These are phyloP conservation scores for Isoetes taiwanensis DNA, from an alignment of 75 land plant species.

Conservation along the genomic window DNA sequence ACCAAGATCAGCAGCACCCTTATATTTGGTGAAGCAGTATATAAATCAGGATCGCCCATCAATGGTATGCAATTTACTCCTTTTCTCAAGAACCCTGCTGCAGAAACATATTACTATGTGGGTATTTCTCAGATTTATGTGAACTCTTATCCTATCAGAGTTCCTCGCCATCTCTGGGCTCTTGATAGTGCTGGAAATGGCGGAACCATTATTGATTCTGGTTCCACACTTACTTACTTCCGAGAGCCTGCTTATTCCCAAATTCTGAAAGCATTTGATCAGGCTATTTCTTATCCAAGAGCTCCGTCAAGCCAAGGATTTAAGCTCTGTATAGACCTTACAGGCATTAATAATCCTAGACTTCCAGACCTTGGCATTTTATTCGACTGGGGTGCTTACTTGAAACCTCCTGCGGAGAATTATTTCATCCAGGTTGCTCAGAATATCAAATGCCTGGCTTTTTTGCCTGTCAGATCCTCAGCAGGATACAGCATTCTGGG, in stretches of 20 bases:
- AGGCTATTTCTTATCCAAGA: slow-evolving; percentile 20
- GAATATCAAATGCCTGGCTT: slow-evolving; percentile 38
- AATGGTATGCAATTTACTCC: slow-evolving; percentile 39
- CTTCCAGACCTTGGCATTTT: slow-evolving; percentile 26
- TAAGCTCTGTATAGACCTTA: slow-evolving; percentile 37
- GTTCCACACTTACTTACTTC: slow-evolving; percentile 47
- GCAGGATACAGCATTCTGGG: slow-evolving; percentile 47
- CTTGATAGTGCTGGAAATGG: slow-evolving; percentile 48
- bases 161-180: slow-evolving; percentile 36
- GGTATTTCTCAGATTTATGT: slow-evolving; percentile 21
- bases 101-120: slow-evolving; percentile 49
- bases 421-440: slow-evolving; percentile 37
- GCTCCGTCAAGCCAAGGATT: slow-evolving; percentile 20
- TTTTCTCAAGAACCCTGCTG: slow-evolving; percentile 24
- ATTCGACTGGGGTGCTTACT: slow-evolving; percentile 28
- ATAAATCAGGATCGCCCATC: not conserved
- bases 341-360: not conserved
- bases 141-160: slow-evolving; percentile 12
- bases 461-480: slow-evolving; percentile 15
- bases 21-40: slow-evolving; percentile 24
- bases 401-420: slow-evolving; percentile 36
- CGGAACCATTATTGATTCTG: slow-evolving; percentile 55
- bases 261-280: slow-evolving; percentile 22
- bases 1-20: slow-evolving; percentile 44
- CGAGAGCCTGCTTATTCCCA: slow-evolving; percentile 26